Percentiles rank a stretch among this genome's conserved stretches.
Evolutionary conservation across 2,329 filamentous ascomycete species (phyloP).

Genomic region (Cercospora sp.): DNA sequence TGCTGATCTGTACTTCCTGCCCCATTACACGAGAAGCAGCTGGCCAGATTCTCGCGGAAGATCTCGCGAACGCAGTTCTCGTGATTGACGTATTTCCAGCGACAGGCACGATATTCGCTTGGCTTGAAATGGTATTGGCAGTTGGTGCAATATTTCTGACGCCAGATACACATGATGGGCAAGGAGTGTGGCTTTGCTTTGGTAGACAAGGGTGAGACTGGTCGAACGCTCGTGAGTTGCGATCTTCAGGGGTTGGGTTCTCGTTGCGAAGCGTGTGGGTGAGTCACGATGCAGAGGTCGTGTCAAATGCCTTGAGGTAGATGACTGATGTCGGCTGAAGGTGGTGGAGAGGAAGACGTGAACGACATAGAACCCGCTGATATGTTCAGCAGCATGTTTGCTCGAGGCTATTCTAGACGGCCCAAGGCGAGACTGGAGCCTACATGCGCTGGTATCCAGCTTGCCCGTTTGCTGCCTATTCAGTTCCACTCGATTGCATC

Average conservation of each 20-base stretch:
- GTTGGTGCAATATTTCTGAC: slow-evolving; percentile 3
- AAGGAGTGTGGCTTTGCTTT: background rate
- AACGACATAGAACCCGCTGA: background rate
- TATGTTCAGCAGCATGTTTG: background rate
- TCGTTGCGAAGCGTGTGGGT: background rate
- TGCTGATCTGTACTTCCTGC: background rate
- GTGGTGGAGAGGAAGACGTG: background rate
- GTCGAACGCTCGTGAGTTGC: background rate
- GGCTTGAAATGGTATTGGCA: slow-evolving; percentile 7
- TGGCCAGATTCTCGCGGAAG: background rate
- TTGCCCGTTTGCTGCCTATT: background rate
- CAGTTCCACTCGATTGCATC: background rate
- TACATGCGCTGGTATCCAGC: background rate
- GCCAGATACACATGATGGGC: slow-evolving; percentile 1
- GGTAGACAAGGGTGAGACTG: background rate
- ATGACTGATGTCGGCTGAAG: too few relatives aligned
- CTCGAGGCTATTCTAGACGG: background rate
- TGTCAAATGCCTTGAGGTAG: too few relatives aligned
- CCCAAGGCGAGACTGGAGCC: background rate
- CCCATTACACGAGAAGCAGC: slow-evolving; percentile 6
- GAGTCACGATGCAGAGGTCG: too few relatives aligned
- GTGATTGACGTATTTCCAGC: background rate
- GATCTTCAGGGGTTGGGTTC: too few relatives aligned
- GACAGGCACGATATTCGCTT: background rate
- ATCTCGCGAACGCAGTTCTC: background rate